Conservation (phyloP, 129 eudicot genomes). For the Kitagawia praeruptora region DNA sequence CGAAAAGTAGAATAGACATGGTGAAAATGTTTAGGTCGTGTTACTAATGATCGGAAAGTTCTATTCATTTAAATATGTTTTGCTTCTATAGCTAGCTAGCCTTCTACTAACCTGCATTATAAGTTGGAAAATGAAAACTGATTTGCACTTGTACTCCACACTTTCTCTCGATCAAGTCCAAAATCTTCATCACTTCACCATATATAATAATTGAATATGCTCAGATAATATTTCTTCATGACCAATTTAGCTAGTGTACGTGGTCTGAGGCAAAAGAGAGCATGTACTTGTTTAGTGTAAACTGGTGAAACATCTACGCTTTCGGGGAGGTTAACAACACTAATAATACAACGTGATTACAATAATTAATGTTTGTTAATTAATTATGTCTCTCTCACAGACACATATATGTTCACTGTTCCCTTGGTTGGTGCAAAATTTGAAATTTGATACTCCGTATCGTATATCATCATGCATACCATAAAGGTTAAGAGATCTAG, state of each 20-base stretch:
- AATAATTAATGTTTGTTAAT: background rate
- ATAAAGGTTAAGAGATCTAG: background rate
- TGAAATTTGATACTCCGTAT: background rate
- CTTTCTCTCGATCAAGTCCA: background rate
- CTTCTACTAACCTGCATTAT: too few relatives aligned
- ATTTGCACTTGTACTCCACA: background rate
- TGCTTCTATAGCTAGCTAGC: too few relatives aligned
- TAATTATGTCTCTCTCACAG: background rate
- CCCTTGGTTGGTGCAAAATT: background rate
- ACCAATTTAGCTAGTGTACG: background rate
- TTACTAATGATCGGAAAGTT: too few relatives aligned
- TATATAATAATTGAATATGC: too few relatives aligned
- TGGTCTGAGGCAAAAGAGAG: background rate
- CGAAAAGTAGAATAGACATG: too few relatives aligned
- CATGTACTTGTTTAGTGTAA: too few relatives aligned
- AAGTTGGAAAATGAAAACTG: background rate
- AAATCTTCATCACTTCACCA: too few relatives aligned
- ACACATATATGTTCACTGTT: background rate
- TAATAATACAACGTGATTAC: background rate
- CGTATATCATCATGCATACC: conserved; percentile 13
- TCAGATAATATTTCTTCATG: too few relatives aligned
- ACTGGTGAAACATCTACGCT: background rate
- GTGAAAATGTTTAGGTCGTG: too few relatives aligned
- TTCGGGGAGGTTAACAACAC: background rate
- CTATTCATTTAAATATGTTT: too few relatives aligned